Conservation (phyloP, 1,284 basidiomycete genomes). For the Lentinus polychrous region DNA sequence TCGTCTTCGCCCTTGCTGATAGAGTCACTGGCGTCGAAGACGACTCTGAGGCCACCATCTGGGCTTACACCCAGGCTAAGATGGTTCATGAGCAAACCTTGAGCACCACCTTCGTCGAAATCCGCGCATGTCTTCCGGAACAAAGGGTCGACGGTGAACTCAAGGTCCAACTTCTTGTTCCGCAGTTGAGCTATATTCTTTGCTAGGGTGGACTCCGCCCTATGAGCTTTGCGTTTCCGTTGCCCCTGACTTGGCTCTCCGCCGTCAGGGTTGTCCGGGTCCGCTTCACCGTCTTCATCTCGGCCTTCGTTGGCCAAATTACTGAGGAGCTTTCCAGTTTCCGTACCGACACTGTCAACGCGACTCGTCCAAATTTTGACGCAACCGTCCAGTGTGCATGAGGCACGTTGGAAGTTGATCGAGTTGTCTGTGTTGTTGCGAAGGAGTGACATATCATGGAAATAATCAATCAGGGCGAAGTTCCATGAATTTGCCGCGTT, state of each 20-base stretch:
- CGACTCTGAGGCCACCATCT: slow-evolving; percentile 82
- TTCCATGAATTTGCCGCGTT: slow-evolving; percentile 98
- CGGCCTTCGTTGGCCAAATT: slow-evolving; percentile 76
- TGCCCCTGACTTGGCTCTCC: slow-evolving; percentile 41
- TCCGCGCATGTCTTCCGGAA: slow-evolving; percentile 98
- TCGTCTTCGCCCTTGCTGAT: slow-evolving; percentile 76
- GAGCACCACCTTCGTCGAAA: slow-evolving; percentile 97
- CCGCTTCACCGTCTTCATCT: slow-evolving; percentile 49
- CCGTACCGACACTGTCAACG: slow-evolving; percentile 94
- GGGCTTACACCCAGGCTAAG: slow-evolving; percentile 68
- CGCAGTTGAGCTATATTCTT: slow-evolving; percentile 78
- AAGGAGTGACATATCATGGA: slow-evolving; percentile 97
- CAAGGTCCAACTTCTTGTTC: slow-evolving; percentile 90
- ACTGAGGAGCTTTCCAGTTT: slow-evolving; percentile 92
- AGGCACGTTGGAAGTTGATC: slow-evolving; percentile 99
- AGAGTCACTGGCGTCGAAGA: slow-evolving; percentile 95
- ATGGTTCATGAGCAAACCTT: slow-evolving; percentile 92
- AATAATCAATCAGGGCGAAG: slow-evolving; percentile 98
- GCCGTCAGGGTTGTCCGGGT: slow-evolving; percentile 57
- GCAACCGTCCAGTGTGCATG: slow-evolving; percentile 95
- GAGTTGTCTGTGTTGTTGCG: slow-evolving; percentile 87
- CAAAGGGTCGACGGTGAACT: slow-evolving; percentile 93
- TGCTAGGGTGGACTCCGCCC: slow-evolving; percentile 77
- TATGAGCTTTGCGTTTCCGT: slow-evolving; percentile 58
- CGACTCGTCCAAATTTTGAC: slow-evolving; percentile 99